Conservation (phyloP, 2,329 filamentous ascomycete genomes). For the Fusarium brevicatenulatum region DNA sequence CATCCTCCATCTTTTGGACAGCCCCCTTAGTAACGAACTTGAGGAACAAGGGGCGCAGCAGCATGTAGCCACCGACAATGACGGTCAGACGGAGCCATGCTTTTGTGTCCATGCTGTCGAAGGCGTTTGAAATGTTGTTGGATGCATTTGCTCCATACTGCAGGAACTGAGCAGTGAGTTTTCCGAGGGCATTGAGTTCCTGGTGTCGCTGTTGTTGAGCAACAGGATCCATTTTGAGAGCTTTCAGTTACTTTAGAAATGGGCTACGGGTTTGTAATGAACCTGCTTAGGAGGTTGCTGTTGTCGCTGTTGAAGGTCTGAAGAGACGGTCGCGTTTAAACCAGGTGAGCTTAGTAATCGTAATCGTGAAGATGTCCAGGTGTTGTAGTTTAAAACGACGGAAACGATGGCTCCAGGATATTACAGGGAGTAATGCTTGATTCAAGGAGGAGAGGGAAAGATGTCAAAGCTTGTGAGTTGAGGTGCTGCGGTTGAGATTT, state of each 20-base stretch:
- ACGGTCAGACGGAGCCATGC: conserved; percentile 75
- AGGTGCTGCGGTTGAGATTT: conserved; percentile 39
- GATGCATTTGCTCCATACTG: conserved; percentile 52
- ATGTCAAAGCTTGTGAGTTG: conserved; percentile 12
- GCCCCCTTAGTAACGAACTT: conserved; percentile 72
- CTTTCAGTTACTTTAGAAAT: neutral
- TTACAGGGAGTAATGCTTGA: neutral
- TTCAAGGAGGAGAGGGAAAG: neutral
- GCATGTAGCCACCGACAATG: conserved; percentile 77
- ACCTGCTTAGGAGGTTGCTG: neutral
- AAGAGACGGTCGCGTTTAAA: neutral
- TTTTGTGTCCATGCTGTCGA: conserved; percentile 62
- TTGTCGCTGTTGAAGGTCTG: neutral
- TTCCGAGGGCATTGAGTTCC: conserved; percentile 49
- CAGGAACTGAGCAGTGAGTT: conserved; percentile 46
- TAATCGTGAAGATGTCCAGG: neutral
- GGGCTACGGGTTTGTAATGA: neutral
- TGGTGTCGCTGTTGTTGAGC: conserved; percentile 43
- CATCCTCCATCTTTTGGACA: conserved; percentile 71
- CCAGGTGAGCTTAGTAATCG: neutral
- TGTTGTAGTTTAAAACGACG: neutral
- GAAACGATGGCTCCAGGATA: neutral
- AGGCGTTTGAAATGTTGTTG: conserved; percentile 61
- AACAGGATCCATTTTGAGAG: conserved; percentile 37
- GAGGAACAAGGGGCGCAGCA: conserved; percentile 79